Conservation (phyloP, 139 green algal genomes). For the Chlamydomonas sphaeroides region DNA sequence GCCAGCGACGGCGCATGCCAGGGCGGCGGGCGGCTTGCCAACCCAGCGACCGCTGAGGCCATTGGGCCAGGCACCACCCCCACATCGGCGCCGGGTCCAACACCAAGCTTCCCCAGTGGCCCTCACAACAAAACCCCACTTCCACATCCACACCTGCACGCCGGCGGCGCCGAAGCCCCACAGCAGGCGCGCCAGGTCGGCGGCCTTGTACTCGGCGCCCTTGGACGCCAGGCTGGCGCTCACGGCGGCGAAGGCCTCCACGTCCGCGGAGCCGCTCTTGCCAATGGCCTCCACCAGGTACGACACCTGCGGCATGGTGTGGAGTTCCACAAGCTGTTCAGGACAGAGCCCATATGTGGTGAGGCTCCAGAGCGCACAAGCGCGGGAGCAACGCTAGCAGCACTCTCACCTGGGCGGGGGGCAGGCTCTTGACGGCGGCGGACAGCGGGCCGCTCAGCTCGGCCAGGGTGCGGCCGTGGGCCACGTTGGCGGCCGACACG, state of each 20-base stretch:
- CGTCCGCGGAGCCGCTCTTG: conserved; percentile 34
- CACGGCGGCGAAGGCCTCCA: conserved; percentile 38
- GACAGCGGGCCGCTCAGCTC: conserved; percentile 56
- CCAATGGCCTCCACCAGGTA: conserved; percentile 62
- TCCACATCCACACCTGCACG: conserved; percentile 27
- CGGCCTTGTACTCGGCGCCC: conserved; percentile 24
- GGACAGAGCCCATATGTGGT: no score
- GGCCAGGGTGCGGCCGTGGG: conserved; percentile 20
- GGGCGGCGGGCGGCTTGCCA: no score
- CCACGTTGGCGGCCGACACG: conserved; percentile 49
- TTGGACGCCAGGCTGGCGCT: conserved; percentile 35
- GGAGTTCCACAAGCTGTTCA: no score
- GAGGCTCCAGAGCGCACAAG: background rate
- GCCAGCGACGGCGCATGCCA: no score
- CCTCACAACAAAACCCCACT: background rate
- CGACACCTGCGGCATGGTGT: no score
- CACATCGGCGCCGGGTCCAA: no score
- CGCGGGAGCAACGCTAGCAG: no score
- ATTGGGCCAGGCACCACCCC: no score
- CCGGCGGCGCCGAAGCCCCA: conserved; percentile 60
- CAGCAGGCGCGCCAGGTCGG: conserved; percentile 59
- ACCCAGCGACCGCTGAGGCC: no score
- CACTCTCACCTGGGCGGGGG: conserved; percentile 39
- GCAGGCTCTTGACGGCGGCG: conserved; percentile 48
- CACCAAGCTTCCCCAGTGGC: no score